These are phyloP conservation scores for Colletotrichum sp. DNA, from an alignment of 2,329 filamentous ascomycete genomes.

Conservation along the genomic window DNA sequence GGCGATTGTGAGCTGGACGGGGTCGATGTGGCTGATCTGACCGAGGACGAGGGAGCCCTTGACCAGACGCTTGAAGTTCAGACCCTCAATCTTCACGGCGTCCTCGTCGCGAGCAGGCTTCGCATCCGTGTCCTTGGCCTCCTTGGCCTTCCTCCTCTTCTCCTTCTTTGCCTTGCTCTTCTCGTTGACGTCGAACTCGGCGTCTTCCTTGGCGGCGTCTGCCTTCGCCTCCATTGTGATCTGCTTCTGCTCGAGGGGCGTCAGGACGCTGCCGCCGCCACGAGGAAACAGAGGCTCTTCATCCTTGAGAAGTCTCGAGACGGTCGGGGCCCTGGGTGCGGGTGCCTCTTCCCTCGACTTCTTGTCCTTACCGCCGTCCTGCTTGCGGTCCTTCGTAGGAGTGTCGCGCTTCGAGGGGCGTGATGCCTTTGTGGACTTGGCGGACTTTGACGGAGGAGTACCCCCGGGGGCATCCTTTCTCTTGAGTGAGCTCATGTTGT, in stretches of 20 bases:
- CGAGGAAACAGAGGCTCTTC: conserved; percentile 92
- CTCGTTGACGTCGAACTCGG: conserved; percentile 56
- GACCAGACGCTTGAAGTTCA: conserved; percentile 90
- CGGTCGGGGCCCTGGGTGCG: conserved; percentile 36
- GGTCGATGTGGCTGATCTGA: conserved; percentile 81
- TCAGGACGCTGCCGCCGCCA: conserved; percentile 89
- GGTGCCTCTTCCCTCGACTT: conserved; percentile 29
- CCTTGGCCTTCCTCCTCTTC: conserved; percentile 60
- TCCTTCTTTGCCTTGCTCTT: conserved; percentile 57
- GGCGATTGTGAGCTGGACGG: conserved; percentile 78
- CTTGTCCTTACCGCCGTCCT: conserved; percentile 38
- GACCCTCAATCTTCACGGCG: conserved; percentile 77
- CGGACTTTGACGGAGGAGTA: conserved; percentile 52
- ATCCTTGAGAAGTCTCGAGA: conserved; percentile 61
- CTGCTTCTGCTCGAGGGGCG: conserved; percentile 93
- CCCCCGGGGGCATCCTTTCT: conserved; percentile 62
- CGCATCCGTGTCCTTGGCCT: conserved; percentile 36
- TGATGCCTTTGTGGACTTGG: conserved; percentile 38
- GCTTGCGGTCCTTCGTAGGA: conserved; percentile 32
- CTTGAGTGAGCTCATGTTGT: conserved; percentile 59
- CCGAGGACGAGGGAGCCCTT: conserved; percentile 89
- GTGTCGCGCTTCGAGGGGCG: conserved; percentile 25
- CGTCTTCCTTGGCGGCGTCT: conserved; percentile 88
- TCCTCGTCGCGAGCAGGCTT: conserved; percentile 59
- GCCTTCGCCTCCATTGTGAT: conserved; percentile 92